Evolutionary conservation across 768 basidiomycete species (phyloP), one percentile per base, ranked within the genome.

Genomic region (Chalciporus piperatus): DNA sequence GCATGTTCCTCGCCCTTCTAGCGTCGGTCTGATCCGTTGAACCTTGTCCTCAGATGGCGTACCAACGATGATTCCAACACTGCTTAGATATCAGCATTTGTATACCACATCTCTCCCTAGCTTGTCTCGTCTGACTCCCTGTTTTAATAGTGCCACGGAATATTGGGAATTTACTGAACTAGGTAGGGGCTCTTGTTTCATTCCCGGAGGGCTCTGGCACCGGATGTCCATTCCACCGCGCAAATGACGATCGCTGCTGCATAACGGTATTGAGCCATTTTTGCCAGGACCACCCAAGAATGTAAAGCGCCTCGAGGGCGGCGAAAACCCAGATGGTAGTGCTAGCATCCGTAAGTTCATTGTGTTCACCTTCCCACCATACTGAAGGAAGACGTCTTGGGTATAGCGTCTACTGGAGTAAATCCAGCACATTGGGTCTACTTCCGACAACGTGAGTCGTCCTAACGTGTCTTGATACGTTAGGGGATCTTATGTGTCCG

Each of bases 91-190:
- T 58, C 69, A 60, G 38, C 80, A 80, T 50, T 78, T 71, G 64
- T 78, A 58, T 47, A 60, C 43, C 13, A 27, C 19, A 27, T 4
- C 28, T 17, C 54, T 41, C 30, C 41, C n/a, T 25, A 45, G 44
- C 41, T 51, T 43, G 37, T 27, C 60, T n/a, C 41, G 17, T 59
- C 63, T 48, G 43, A 38, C 42, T 30, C 19, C 38, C 9, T 45
- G 30, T 25, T 47, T 28, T 37, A 13, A 12, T 17, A 73, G 74
- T 23, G 70, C 60, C 19, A 59, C 59, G 11, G 74, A 74, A 50
- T 82, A 76, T 56, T 81, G 80, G 81, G 71, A 81, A 42, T 76
- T 72, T 56, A 39, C 58, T 22, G 80, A 82, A 45, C 71, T 70
- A 19, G 62, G 77, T 64, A 52, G 13, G 64, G n/a, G n/a, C n/a